Evolutionary conservation across 2,329 filamentous ascomycete genomes (phyloP), one percentile per base, ranked within the genome.

Genomic region (Fusarium brachygibbosum): DNA sequence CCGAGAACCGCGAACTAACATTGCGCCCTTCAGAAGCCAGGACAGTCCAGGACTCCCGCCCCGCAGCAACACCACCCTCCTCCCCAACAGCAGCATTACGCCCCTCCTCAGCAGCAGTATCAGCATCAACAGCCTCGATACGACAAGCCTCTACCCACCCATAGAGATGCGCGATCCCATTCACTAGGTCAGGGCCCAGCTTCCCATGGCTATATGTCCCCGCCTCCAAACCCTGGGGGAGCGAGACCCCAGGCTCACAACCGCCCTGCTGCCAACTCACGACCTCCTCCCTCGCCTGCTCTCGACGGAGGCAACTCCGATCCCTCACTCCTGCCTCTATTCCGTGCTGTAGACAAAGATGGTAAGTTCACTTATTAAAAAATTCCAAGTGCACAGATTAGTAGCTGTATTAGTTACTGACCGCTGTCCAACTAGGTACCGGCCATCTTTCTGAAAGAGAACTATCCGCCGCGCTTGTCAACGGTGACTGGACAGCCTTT

Each of bases 401-500:
- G 14, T n/a, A 34, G 13, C 23, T 34, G 21, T 31, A 28, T 9
- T 32, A 46, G 40, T n/a, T 51, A 14, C 67, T 69, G 35, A 69
- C 58, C 41, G 29, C 35, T 44, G 29, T 35, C 31, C 31, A 34
- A 42, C 32, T 78, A 88, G 91, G 89, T 58, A 93, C 87, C 52
- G 94, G 95, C 21, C 89, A 94, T 69, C 87, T 99, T 46, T 94
- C 92, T 4, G 94, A 97, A 80, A 86, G 86, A 52, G 95, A 98
- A 80, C 90, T 99, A 41, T 91, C 93, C 12, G 91, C 92, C 2
- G 96, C 96, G 21, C 89, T 99, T 8, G 94, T 98, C 63, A 99
- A 99, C 77, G 95, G 94, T 57, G 96, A 99, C 84, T 98, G 93
- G 88, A 93, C 93, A 2, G 88, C 93, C 6, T 99, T 99, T 79